Evolutionary conservation across 176 grass and related monocot species (phyloP), one percentile per base, ranked within the genome.

Genomic region (Musa acuminata): DNA sequence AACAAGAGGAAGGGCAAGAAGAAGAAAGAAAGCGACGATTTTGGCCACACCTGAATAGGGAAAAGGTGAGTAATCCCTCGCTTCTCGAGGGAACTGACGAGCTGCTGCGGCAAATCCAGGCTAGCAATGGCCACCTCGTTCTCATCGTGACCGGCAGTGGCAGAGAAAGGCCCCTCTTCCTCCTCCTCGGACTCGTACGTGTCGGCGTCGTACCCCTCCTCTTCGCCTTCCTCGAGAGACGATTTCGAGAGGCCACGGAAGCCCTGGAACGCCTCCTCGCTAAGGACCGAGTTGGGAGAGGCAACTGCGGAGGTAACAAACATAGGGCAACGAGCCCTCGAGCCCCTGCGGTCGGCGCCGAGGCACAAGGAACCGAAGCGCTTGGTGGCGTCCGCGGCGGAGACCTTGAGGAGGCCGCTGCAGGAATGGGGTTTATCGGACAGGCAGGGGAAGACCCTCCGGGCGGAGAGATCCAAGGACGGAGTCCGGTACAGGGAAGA

Each of bases 191-290:
- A 76, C 63, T 77, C 77, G 29, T 6, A 35, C 4, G 66, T 85
- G 64, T 87, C 77, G 52, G 63, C 79, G 48, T 20, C 77, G 11
- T 85, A 70, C 4, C 74, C 90, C 27, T 75, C 85, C 81, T 73
- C 84, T 6, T 76, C 16, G 9, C 55, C 83, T 1, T 72, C 84
- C 58, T 85, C 89, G 75, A 67, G 76, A 24, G 82, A 67, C 12
- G 87, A 84, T 48, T 82, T 70, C 64, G 77, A 52, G 78, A 80
- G 49, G 69, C 13, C 55, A 21, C 78, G 54, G 55, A 94, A 76
- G 5, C 95, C 88, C 84, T 91, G 87, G 84, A 99, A 95, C 52
- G 96, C 91, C 71, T 94, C 88, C 84, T 99, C 88, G 82, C 91
- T 99, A n/a, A 99, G 96, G 67, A 99, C 73, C 25, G 96, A 94